These are phyloP conservation scores for Sarcomyxa edulis DNA, from an alignment of 768 basidiomycete genomes.

Conservation along the genomic window DNA sequence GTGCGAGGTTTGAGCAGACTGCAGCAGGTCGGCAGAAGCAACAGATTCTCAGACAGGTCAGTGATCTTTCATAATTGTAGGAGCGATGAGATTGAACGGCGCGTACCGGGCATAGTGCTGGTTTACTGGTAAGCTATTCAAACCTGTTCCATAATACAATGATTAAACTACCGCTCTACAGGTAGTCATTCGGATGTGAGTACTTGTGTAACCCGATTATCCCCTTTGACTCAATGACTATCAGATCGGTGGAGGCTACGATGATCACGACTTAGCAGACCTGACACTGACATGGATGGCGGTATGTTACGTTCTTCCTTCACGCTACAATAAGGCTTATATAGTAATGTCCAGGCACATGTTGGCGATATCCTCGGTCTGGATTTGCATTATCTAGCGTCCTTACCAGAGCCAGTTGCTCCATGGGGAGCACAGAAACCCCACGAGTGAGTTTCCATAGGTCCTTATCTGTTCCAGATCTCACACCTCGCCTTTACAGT, in stretches of 20 bases:
- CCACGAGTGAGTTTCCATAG: slow-evolving; percentile 46
- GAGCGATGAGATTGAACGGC: too few relatives aligned
- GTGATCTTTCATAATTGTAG: too few relatives aligned
- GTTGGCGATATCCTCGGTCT: slow-evolving; percentile 50
- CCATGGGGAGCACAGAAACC: slow-evolving; percentile 59
- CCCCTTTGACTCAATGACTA: not conserved
- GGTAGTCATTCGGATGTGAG: slow-evolving; percentile 39
- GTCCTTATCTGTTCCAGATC: not conserved
- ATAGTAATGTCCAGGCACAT: slow-evolving; percentile 41
- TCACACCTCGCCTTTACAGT: slow-evolving; percentile 23
- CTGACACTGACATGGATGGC: slow-evolving; percentile 62
- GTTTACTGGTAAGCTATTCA: slow-evolving; percentile 52
- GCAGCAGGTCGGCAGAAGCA: slow-evolving; percentile 43
- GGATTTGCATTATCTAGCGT: slow-evolving; percentile 46
- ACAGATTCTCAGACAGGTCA: slow-evolving; percentile 60
- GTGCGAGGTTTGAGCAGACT: slow-evolving; percentile 60
- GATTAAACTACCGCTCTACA: slow-evolving; percentile 7
- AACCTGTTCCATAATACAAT: not conserved
- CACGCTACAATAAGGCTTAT: not conserved
- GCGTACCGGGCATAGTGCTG: slow-evolving; percentile 47
- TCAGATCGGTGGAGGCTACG: slow-evolving; percentile 69
- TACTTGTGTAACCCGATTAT: not conserved
- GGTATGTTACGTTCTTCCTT: slow-evolving; percentile 30
- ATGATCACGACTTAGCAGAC: slow-evolving; percentile 63
- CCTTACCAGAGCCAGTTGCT: slow-evolving; percentile 44